Evolutionary conservation across 192 early-diverging fungal genomes (phyloP).

Genomic region (Coemansia sp.): DNA sequence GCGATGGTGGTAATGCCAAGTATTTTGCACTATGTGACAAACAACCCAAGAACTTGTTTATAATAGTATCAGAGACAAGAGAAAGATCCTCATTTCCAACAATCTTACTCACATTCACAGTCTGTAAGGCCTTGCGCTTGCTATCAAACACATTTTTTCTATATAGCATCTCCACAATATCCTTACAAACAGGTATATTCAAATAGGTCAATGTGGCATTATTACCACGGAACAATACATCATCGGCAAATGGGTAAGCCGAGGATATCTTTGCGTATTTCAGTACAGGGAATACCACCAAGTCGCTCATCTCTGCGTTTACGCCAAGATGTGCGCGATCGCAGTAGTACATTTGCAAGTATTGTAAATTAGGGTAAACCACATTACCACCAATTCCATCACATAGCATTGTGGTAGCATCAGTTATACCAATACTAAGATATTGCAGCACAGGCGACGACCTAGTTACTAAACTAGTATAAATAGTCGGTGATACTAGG

Average conservation of each 20-base stretch:
- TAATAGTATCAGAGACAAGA: not conserved
- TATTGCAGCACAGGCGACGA: not conserved
- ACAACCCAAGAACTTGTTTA: not conserved
- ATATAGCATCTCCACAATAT: not conserved
- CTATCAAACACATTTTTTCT: not conserved
- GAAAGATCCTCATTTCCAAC: not conserved
- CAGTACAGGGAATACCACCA: not conserved
- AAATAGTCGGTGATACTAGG: not conserved
- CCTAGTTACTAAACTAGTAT: not conserved
- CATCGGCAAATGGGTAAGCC: slow-evolving; percentile 12
- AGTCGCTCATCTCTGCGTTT: not conserved
- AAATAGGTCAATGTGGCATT: slow-evolving; percentile 5
- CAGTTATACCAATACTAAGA: not conserved
- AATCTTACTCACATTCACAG: not conserved
- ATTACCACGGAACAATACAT: slow-evolving; percentile 14
- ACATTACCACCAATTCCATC: not conserved
- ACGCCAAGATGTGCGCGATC: not conserved
- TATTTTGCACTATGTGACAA: not conserved
- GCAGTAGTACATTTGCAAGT: not conserved
- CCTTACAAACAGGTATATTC: not conserved
- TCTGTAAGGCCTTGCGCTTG: not conserved
- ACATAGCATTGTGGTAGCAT: not conserved
- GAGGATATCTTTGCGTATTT: not conserved
- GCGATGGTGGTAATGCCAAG: not conserved
- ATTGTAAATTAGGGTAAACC: slow-evolving; percentile 8